A percentile compares a stretch with the other conserved stretches of the same genome.
Conservation (phyloP, 768 basidiomycete species). For the Albatrellus ellisii region DNA sequence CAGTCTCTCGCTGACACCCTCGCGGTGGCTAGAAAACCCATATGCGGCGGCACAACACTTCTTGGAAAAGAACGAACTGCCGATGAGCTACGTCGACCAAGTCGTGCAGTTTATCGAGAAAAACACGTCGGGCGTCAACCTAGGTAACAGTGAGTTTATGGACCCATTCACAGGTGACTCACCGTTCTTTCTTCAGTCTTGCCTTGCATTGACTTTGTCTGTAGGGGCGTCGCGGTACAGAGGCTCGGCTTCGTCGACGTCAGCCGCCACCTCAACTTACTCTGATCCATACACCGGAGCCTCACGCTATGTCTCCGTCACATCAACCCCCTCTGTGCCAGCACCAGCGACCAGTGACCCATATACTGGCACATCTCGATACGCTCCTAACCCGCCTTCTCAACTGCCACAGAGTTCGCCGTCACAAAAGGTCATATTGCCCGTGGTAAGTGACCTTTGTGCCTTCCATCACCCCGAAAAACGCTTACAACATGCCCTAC, state of each 20-base stretch:
- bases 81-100: slow-evolving; percentile 73
- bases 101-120: slow-evolving; percentile 91
- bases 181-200: not conserved
- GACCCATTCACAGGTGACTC: slow-evolving; percentile 83
- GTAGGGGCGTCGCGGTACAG: slow-evolving; percentile 24
- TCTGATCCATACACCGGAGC: slow-evolving; percentile 66
- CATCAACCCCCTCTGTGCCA: slow-evolving; percentile 18
- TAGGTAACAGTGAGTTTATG: slow-evolving; percentile 52
- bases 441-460: slow-evolving; percentile 7
- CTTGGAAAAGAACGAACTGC: slow-evolving; percentile 71
- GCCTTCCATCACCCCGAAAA: not conserved
- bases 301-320: slow-evolving; percentile 39
- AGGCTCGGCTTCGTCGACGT: slow-evolving; percentile 19
- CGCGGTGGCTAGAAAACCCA: slow-evolving; percentile 62
- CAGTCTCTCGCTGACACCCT: not conserved
- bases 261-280: slow-evolving; percentile 24
- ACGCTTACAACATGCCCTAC: slow-evolving; percentile 2
- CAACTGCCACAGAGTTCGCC: slow-evolving; percentile 1
- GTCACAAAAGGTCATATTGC: slow-evolving; percentile 5
- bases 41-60: slow-evolving; percentile 84
- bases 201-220: not conserved
- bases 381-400: slow-evolving; percentile 5
- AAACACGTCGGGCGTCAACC: slow-evolving; percentile 67
- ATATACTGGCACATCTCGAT: slow-evolving; percentile 12
- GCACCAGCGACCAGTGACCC: slow-evolving; percentile 17